Base-by-base conservation (phyloP, 139 green algal genomes). In the Chlorella ohadii region DNA sequence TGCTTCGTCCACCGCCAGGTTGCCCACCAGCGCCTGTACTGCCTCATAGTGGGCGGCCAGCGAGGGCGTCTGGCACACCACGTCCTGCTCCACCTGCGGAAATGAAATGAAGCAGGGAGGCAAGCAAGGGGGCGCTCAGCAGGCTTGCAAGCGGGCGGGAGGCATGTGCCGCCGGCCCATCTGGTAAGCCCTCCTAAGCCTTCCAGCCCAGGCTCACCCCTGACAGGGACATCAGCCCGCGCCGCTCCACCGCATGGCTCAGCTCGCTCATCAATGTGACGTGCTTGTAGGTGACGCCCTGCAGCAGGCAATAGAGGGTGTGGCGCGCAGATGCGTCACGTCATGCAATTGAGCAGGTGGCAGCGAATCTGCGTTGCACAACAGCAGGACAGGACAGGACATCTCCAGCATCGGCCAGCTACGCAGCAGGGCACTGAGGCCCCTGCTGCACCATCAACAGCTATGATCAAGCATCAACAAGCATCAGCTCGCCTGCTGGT, bases 221-320 rank as follows among this genome's bases (percentile, higher is more conserved):
- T 34, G 88, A 92, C 13, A 96, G 79, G 59, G 93, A 87, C 93
- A 98, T 96, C 55, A 98, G 91, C 22, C 74, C 83, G 16, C 95
- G 86, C 20, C 38, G 70, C 23, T 89, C 81, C 28, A 98, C 92
- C 3, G 84, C 81, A 23, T 91, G 88, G 25, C 77, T 91, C 34
- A 98, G 90, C 88, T 95, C 89, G 19, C 82, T 92, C 87, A 98
- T 94, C 36, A 98, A 87, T 56, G 95, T 95, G 11, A 98, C 95
- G 86, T 98, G 96, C 91, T 98, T 98, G 85, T 88, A 91, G 3
- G 96, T 94, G 39, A 96, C 93, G 64, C 85, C 84, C 87, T 96
- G 90, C 31, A 28, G 39, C 25, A 27, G 12, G 34, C 1, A 1
- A 31, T 39, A n/a, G n/a, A n/a, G n/a, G n/a, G n/a, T n/a, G n/a